Base-by-base conservation (phyloP, 371 early-diverging fungal genomes). In the Mucor velutinosus region DNA sequence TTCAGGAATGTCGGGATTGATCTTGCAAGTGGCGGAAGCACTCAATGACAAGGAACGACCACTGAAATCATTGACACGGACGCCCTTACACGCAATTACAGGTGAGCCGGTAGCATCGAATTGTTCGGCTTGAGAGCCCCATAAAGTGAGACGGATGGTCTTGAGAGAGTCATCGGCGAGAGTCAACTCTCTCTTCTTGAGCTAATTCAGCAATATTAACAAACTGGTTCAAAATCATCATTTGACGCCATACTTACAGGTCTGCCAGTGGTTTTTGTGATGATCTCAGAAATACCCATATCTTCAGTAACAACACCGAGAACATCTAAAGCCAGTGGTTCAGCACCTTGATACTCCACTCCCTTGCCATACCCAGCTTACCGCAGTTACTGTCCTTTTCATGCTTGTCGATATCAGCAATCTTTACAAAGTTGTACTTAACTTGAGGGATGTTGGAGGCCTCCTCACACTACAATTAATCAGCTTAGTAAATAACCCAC, bases 1-100 rank as follows among this genome's bases (percentile, higher is more conserved):
- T 71, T 96, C 97, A 7, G 87, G 87, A 17, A 93, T 86, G 60
- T 96, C 95, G 1, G 97, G 97, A 76, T 96, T 94, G 39, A 88
- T 57, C 25, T 83, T 77, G 62, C 94, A 60, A 2, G 82, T 73
- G 51, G 90, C 80, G 15, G 76, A 64, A 21, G 76, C 74, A 60
- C 84, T 74, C 10, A 87, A 72, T 29, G 93, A 93, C 17, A 96
- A 84, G 0, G 90, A 83, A 45, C 93, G 87, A 63, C 95, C 96
- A 47, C 88, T 88, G 76, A 89, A 99, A 66, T 98, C 98, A 61
- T 86, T 84, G 58, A 99, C 92, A 53, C 92, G 86, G 27, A 83
- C 89, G 7, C 93, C 93, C 77, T 96, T 95, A 69, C 94, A 82
- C 4, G 94, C 93, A 64, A 97, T 65, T 1, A 99, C 86, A 3